Evolutionary conservation across 495 filamentous ascomycete species (phyloP).

Genomic region (Parachaetomium inaequale): DNA sequence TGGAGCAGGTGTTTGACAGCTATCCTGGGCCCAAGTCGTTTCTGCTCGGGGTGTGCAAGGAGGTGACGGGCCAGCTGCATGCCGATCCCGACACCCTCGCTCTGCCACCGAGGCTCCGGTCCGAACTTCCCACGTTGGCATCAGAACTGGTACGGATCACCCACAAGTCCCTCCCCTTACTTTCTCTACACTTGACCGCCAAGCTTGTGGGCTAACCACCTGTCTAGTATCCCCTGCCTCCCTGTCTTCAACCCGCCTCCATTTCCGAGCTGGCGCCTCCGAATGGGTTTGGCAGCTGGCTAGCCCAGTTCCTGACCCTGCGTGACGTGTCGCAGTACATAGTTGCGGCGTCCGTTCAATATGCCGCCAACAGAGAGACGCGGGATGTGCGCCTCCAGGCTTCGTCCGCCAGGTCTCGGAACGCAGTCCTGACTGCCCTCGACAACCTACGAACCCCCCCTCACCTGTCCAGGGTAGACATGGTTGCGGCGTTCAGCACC

Average conservation of each 20-base stretch:
- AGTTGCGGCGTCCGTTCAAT: conserved; percentile 37
- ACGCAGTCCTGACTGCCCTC: conserved; percentile 34
- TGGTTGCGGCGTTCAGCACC: conserved; percentile 31
- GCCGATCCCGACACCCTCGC: conserved; percentile 32
- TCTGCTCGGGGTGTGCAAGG: conserved; percentile 34
- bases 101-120: conserved; percentile 29
- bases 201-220: neutral
- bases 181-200: neutral
- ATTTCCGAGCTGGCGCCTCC: conserved; percentile 29
- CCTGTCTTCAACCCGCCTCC: conserved; percentile 19
- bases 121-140: conserved; percentile 34
- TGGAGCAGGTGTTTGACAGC: conserved; percentile 37
- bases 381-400: conserved; percentile 33
- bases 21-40: conserved; percentile 35
- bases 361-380: conserved; percentile 34
- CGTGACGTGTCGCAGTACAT: conserved; percentile 37
- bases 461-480: conserved; percentile 27
- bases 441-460: conserved; percentile 31
- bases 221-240: conserved; percentile 20
- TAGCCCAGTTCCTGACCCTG: conserved; percentile 36
- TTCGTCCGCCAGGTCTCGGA: conserved; percentile 33
- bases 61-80: conserved; percentile 31
- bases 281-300: conserved; percentile 24
- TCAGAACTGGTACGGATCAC: conserved; percentile 29
- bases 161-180: conserved; percentile 6